Evolutionary conservation across 2,329 filamentous ascomycete species (phyloP), one percentile per base, ranked within the genome.

Genomic region (Plenodomus biglobosus): DNA sequence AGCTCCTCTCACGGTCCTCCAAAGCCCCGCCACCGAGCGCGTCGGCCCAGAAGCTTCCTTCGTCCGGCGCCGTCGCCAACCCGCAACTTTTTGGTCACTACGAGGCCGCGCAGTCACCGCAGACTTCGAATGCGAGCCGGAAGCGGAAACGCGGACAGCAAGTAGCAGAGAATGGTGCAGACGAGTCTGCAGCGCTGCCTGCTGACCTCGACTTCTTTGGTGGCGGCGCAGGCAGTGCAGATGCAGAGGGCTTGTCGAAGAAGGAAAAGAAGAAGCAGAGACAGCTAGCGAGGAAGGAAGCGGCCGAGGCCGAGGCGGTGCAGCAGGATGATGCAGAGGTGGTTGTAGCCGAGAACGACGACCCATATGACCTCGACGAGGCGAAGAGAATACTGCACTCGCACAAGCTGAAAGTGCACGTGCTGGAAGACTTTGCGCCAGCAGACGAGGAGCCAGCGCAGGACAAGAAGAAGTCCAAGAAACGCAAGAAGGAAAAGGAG

Each of bases 401-500:
- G 47, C 90, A 96, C 72, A 88, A 91, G 55, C 78, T 96, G 56
- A 96, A 96, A 71, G 81, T 95, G 34, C 89, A 88, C 0, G 76
- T 95, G 40, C 75, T 96, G n/a, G 83, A 74, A 70, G 62, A 76
- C 72, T 68, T 70, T 45, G 55, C 51, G 24, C 58, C 47, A 69
- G 22, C 69, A 73, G 50, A 57, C 42, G 43, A 76, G 45, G 70
- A 76, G 8, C 84, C 82, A 59, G 82, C 81, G 66, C 77, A 78
- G 46, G 59, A 66, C 18, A 56, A 62, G 50, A 84, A 84, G 62
- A 78, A 79, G 53, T 81, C 80, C 62, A 79, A 78, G 59, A 76
- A 78, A 52, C 65, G 60, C 42, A 56, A 58, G 21, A 65, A 68
- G 41, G 56, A 73, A 17, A 65, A 72, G n/a, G 64, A 72, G 46